Conservation (phyloP, 192 early-diverging fungal species). For the Backusella mclennaniae region DNA sequence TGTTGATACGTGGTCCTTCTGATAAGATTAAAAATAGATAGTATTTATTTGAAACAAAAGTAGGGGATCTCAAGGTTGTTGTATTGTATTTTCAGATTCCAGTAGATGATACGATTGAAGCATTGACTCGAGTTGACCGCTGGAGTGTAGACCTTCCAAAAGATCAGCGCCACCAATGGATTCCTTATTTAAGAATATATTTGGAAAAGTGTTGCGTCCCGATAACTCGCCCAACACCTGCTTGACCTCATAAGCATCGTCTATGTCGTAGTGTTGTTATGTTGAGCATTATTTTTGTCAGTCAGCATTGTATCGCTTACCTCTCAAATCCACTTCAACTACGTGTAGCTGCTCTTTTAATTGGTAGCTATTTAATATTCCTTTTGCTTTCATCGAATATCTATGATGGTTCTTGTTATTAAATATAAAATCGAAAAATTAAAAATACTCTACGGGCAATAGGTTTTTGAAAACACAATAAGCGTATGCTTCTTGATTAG, state of each 20-base stretch:
- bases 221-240: neutral
- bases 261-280: neutral
- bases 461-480: constrained; percentile 9
- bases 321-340: constrained; percentile 13
- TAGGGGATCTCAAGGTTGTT: no score
- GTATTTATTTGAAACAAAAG: no score
- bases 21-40: no score
- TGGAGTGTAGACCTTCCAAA: neutral
- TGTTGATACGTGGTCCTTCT: no score
- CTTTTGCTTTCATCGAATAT: constrained; percentile 9
- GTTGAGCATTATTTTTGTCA: neutral
- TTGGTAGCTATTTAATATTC: neutral
- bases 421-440: neutral
- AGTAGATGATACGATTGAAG: neutral
- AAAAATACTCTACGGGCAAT: constrained; percentile 11
- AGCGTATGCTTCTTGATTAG: neutral
- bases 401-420: neutral
- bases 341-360: neutral
- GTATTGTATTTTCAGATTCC: neutral
- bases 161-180: neutral
- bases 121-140: neutral
- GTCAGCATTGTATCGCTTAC: neutral
- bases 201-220: constrained; percentile 7
- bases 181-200: constrained; percentile 7
- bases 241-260: constrained; percentile 1